A percentile compares a stretch with the other conserved stretches of the same genome.
Evolutionary conservation across 257 asterid species (phyloP).

Genomic region (Fraxinus americana): DNA sequence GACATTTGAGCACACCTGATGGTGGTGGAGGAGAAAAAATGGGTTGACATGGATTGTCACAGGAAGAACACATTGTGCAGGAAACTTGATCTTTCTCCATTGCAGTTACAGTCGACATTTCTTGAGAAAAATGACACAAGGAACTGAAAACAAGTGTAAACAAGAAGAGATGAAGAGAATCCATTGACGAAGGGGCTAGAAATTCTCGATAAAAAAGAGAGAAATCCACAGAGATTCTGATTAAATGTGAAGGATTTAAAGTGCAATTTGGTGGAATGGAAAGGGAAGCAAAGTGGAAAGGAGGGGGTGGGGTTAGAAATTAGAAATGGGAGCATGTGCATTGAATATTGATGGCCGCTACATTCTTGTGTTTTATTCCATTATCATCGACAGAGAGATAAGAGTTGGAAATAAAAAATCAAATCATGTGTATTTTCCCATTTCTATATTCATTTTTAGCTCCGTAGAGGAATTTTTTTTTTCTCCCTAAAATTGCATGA

Average conservation of each 20-base stretch:
- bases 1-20: slow-evolving; percentile 31
- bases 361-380: slow-evolving; percentile 29
- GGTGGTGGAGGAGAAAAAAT: slow-evolving; percentile 55
- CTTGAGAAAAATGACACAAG: slow-evolving; percentile 6
- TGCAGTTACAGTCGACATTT: slow-evolving; percentile 52
- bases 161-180: slow-evolving; percentile 26
- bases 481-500: too few species aligned
- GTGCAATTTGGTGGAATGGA: slow-evolving; percentile 20
- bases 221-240: neutral
- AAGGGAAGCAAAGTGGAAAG: slow-evolving; percentile 7
- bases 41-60: slow-evolving; percentile 81
- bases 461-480: too few species aligned
- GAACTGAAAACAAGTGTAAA: slow-evolving; percentile 27
- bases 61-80: slow-evolving; percentile 71
- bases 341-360: slow-evolving; percentile 34
- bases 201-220: neutral
- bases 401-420: neutral
- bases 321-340: slow-evolving; percentile 17
- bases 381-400: neutral
- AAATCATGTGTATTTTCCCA: neutral
- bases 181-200: slow-evolving; percentile 26
- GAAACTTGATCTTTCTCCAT: slow-evolving; percentile 50
- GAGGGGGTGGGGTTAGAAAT: neutral
- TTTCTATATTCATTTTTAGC: neutral
- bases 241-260: neutral